Evolutionary conservation across 2,329 filamentous ascomycete genomes (phyloP).

Genomic region (Seiridium unicorne): DNA sequence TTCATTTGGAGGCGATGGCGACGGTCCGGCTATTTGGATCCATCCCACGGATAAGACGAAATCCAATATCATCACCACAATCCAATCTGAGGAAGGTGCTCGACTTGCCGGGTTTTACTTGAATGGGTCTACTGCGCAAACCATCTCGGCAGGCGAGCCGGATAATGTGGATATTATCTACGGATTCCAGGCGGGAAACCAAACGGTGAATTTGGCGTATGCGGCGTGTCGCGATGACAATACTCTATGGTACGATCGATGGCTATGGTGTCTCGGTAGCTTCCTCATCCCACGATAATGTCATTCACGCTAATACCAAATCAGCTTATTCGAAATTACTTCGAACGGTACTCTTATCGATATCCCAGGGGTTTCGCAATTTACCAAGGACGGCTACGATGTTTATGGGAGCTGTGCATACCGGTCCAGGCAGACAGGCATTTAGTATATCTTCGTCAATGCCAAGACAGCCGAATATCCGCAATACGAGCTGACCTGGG

Average conservation of each 20-base stretch:
- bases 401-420: constrained; percentile 54
- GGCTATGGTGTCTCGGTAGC: too few species aligned
- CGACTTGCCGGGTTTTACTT: constrained; percentile 50
- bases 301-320: neutral
- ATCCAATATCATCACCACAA: constrained; percentile 51
- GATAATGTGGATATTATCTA: constrained; percentile 57
- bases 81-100: constrained; percentile 46
- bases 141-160: constrained; percentile 42
- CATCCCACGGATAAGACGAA: constrained; percentile 35
- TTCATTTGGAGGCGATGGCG: constrained; percentile 40
- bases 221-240: constrained; percentile 50
- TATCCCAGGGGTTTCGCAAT: constrained; percentile 45
- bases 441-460: constrained; percentile 55
- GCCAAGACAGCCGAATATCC: constrained; percentile 52
- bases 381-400: constrained; percentile 40
- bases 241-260: constrained; percentile 44
- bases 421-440: constrained; percentile 42
- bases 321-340: constrained; percentile 43
- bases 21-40: constrained; percentile 49
- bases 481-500: constrained; percentile 46
- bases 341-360: constrained; percentile 39
- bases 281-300: too few species aligned
- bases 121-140: constrained; percentile 44
- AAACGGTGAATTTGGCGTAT: constrained; percentile 45
- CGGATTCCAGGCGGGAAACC: constrained; percentile 39